Evolutionary conservation across 805 yeast species (phyloP), one percentile per base, ranked within the genome.

Genomic region (Pichia scutulata): DNA sequence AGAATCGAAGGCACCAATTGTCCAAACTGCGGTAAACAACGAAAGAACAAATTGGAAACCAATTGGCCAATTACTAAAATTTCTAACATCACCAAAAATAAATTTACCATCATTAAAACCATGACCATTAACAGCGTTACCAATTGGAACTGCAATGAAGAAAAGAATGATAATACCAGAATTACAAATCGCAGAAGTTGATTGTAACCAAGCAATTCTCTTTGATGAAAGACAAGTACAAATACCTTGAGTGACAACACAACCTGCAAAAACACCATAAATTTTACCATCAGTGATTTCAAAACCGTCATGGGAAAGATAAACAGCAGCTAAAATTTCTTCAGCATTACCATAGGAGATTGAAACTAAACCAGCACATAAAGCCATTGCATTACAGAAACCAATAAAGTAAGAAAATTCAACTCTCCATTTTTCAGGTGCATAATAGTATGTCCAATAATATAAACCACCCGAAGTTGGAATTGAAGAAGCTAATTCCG

Each of bases 401-500:
- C 89, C 92, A 52, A 84, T 80, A 41, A 84, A 60, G 58, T 76
- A 84, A 41, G 84, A 77, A 30, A 82, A 63, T 0, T 82, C 80
- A 19, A 76, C 74, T 59, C 77, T 73, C 30, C 71, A 57, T 4
- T 59, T 56, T 45, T 70, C 75, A 2, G 88, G 89, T 24, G 89
- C 80, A 60, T 80, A 83, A 60, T 80, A 74, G 63, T 73, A 80
- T 1, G 86, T 78, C 82, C 85, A 81, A 64, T 77, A 80, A 61
- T 82, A 85, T 39, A 84, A 67, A 9, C 90, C 90, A 49, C 90
- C 90, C 21, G 85, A 77, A 1, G 90, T 84, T 25, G 92, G 90
- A 55, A 81, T 76, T 1, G 89, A 77, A 37, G 83, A 75, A 1
- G 84, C 86, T 54, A 82, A 64, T 58, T 82, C 84, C 7, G 86